These are phyloP conservation scores for Globisporangium cylindrosporum DNA, from an alignment of 352 stramenopile genomes.

Conservation along the genomic window DNA sequence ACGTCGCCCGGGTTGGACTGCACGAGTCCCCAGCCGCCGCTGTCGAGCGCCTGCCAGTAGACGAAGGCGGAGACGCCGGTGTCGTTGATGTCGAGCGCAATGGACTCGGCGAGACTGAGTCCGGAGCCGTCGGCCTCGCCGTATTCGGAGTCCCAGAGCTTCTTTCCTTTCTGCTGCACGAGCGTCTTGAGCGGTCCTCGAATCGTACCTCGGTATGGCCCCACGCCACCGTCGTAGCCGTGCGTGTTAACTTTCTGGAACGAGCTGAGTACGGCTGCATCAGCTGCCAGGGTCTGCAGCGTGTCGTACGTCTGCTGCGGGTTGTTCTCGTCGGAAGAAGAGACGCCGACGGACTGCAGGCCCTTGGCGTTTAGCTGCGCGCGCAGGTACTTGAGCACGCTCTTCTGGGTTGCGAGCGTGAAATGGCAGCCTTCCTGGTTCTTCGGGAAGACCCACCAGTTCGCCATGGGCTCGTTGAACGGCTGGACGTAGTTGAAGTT, in stretches of 20 bases:
- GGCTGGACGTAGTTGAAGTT: conserved; percentile 53
- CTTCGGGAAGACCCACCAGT: conserved; percentile 45
- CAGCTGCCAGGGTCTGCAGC: conserved; percentile 26
- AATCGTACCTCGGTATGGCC: conserved; percentile 40
- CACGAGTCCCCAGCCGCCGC: conserved; percentile 50
- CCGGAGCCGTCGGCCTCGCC: conserved; percentile 45
- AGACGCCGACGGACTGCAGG: conserved; percentile 29
- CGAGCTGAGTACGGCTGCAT: conserved; percentile 23
- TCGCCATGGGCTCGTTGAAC: conserved; percentile 59
- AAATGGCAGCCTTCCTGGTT: conserved; percentile 58
- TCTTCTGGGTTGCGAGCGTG: conserved; percentile 34
- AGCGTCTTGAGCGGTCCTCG: conserved; percentile 33
- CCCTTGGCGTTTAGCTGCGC: conserved; percentile 29
- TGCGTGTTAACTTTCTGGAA: conserved; percentile 60
- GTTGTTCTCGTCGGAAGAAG: conserved; percentile 57
- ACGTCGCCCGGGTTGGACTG: conserved; percentile 37
- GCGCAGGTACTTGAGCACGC: conserved; percentile 38
- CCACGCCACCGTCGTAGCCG: conserved; percentile 42
- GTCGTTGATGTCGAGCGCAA: conserved; percentile 55
- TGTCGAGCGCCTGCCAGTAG: conserved; percentile 62
- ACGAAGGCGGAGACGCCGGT: conserved; percentile 58
- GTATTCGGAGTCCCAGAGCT: conserved; percentile 63
- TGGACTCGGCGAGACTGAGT: conserved; percentile 43
- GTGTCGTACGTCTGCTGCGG: conserved; percentile 32
- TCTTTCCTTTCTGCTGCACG: conserved; percentile 27